Evolutionary conservation across 495 filamentous ascomycete species (phyloP).

Genomic region (Aspergillus wentii): DNA sequence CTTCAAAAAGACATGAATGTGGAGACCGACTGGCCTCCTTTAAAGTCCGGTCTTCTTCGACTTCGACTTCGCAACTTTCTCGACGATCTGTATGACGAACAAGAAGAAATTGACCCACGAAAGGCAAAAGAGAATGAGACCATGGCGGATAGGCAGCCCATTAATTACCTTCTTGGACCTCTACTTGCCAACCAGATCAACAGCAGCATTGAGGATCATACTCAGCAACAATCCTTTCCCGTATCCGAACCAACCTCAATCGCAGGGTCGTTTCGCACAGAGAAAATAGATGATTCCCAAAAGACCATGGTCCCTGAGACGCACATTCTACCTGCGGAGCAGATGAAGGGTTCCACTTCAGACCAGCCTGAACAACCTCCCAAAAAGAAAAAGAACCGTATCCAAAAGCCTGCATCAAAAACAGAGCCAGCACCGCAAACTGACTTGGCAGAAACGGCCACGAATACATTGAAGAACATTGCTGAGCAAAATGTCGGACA

Average conservation of each 20-base stretch:
- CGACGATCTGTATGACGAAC: slow-evolving; percentile 41
- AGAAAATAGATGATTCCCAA: no score
- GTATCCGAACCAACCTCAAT: slow-evolving; percentile 1
- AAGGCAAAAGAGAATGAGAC: slow-evolving; percentile 7
- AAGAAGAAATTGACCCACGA: slow-evolving; percentile 24
- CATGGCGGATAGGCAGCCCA: slow-evolving; percentile 27
- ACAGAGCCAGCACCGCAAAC: neutral
- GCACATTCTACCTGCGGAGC: no score
- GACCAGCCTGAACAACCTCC: no score
- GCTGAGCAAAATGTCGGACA: neutral
- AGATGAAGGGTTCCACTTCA: no score
- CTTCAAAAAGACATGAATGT: slow-evolving; percentile 42
- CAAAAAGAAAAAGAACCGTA: no score
- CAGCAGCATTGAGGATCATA: no score
- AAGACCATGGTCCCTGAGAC: no score
- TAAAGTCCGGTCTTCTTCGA: slow-evolving; percentile 50
- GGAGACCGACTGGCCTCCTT: slow-evolving; percentile 49
- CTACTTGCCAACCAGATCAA: neutral
- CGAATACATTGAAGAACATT: no score
- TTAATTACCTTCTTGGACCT: slow-evolving; percentile 32
- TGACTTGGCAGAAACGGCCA: neutral
- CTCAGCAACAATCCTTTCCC: neutral
- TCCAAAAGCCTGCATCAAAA: no score
- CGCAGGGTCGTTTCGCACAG: no score
- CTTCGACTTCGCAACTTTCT: slow-evolving; percentile 48